Conservation (phyloP, 2,329 filamentous ascomycete species). For the Cadophora malorum region DNA sequence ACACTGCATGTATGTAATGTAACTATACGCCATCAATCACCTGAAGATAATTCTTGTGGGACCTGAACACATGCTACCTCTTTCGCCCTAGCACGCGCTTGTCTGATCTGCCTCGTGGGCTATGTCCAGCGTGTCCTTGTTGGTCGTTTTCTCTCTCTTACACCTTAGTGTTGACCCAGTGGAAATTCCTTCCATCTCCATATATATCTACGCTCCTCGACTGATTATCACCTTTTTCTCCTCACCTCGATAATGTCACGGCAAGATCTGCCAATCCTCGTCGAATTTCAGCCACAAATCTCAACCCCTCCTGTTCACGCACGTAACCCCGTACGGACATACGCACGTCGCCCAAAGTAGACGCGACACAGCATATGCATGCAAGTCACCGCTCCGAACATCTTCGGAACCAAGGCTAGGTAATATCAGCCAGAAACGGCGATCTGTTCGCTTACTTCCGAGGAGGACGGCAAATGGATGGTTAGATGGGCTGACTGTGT, state of each 20-base stretch:
- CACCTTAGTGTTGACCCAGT: no score
- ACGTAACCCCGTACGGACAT: not conserved
- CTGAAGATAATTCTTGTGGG: slow-evolving; percentile 2
- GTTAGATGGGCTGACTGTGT: not conserved
- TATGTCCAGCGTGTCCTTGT: no score
- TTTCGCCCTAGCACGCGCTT: not conserved
- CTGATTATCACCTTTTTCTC: not conserved
- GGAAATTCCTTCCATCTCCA: not conserved
- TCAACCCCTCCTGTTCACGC: slow-evolving; percentile 17
- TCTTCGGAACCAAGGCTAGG: not conserved
- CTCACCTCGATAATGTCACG: not conserved
- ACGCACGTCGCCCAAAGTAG: not conserved
- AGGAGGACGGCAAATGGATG: not conserved
- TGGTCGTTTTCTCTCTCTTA: no score
- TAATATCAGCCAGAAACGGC: not conserved
- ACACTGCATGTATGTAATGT: slow-evolving; percentile 20
- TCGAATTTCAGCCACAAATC: not conserved
- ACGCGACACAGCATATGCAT: slow-evolving; percentile 17
- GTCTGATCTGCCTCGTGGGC: not conserved
- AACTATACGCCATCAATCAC: slow-evolving; percentile 8
- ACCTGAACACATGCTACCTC: not conserved
- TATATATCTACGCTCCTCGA: not conserved
- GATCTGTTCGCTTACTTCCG: slow-evolving; percentile 1
- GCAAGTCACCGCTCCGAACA: slow-evolving; percentile 13
- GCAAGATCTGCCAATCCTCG: not conserved